These are phyloP conservation scores for Saccharum hybrid DNA, from an alignment of 202 grass and related monocot genomes.

Conservation along the genomic window DNA sequence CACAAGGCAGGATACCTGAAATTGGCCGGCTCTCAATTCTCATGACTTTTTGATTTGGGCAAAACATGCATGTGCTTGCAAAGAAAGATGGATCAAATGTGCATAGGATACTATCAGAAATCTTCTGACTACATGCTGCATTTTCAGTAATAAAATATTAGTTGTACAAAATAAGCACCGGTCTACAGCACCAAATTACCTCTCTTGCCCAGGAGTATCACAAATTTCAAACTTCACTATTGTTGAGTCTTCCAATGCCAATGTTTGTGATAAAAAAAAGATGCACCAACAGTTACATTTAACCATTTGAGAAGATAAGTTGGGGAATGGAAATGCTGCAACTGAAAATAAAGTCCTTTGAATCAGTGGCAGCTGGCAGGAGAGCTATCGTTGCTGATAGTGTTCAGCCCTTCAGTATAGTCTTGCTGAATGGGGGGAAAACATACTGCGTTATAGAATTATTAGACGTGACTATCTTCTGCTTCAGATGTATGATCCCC, in stretches of 20 bases:
- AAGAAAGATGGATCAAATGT: constrained; percentile 34
- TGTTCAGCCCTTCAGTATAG: constrained; percentile 53
- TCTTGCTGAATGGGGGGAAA: constrained; percentile 54
- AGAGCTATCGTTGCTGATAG: constrained; percentile 52
- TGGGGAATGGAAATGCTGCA: too few relatives aligned
- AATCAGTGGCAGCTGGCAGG: constrained; percentile 51
- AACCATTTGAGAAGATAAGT: too few relatives aligned
- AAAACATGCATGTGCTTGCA: constrained; percentile 7
- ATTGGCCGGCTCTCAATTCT: constrained; percentile 12
- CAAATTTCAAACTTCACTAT: too few relatives aligned
- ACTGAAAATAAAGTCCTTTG: constrained; percentile 37
- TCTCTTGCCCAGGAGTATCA: too few relatives aligned
- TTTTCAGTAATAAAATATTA: background rate
- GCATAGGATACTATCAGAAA: constrained; percentile 7
- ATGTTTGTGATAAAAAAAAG: too few relatives aligned
- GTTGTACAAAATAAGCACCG: background rate
- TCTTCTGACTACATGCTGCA: background rate
- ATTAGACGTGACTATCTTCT: background rate
- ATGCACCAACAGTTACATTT: too few relatives aligned
- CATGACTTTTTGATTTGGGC: background rate
- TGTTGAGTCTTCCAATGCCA: too few relatives aligned
- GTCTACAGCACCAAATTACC: too few relatives aligned
- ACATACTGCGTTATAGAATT: background rate
- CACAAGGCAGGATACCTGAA: constrained; percentile 89
- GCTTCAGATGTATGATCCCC: background rate